phyloP scores from a whole-genome alignment of 2,329 filamentous ascomycete species.

The Eutypella sp. region DNA sequence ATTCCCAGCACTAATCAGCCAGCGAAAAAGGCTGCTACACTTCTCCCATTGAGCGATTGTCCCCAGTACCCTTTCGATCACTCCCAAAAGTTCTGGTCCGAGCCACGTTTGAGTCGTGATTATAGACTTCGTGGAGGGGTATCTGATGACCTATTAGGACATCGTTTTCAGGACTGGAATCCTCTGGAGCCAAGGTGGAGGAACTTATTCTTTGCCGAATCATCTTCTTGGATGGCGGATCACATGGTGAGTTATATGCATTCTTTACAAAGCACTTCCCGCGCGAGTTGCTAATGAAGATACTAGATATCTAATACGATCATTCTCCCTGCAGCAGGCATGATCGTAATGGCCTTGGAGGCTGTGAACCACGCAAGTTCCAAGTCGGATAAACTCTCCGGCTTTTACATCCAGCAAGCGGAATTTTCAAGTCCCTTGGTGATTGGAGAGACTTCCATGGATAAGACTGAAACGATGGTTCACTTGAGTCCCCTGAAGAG shows the following conservation, averaged over 20 bases:
- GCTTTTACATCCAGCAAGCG: constrained; percentile 26
- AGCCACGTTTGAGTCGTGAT: constrained; percentile 27
- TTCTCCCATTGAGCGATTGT: constrained; percentile 27
- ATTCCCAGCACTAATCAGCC: constrained; percentile 18
- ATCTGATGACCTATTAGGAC: constrained; percentile 25
- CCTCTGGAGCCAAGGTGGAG: constrained; percentile 35
- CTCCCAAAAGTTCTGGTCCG: constrained; percentile 32
- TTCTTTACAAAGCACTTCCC: no score
- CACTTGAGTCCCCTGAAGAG: constrained; percentile 21
- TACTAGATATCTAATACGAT: constrained; percentile 18
- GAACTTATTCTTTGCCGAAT: constrained; percentile 35
- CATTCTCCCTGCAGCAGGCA: constrained; percentile 32
- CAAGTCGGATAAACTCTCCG: constrained; percentile 1
- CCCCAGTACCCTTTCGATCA: constrained; percentile 39
- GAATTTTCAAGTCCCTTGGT: constrained; percentile 27
- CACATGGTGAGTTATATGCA: constrained; percentile 39
- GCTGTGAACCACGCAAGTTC: constrained; percentile 24
- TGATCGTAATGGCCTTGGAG: constrained; percentile 34
- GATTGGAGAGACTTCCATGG: constrained; percentile 22
- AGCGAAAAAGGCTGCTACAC: not conserved
- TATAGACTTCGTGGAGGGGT: constrained; percentile 25
- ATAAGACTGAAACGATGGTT: constrained; percentile 27
- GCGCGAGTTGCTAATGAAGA: not conserved
- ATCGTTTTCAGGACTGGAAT: constrained; percentile 18
- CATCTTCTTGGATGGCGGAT: constrained; percentile 41